These are phyloP conservation scores for Aureobasidium pullulans DNA, from an alignment of 2,329 filamentous ascomycete genomes.

Conservation along the genomic window DNA sequence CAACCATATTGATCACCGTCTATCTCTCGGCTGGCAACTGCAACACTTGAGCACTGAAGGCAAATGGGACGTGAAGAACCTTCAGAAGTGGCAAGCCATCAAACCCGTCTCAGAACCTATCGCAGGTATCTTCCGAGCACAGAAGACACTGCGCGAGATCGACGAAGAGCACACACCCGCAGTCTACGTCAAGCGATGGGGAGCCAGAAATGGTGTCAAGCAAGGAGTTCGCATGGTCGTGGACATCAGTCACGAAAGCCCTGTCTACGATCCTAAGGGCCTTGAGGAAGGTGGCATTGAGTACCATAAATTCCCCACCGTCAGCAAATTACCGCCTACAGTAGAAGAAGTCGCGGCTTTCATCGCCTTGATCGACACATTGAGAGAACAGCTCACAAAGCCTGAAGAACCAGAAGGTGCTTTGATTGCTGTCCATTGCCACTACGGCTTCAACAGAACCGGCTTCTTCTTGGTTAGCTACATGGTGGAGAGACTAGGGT, in stretches of 20 bases:
- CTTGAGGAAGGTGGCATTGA: conserved; percentile 38
- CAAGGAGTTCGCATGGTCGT: conserved; percentile 48
- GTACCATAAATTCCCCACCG: conserved; percentile 77
- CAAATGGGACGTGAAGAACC: conserved; percentile 97
- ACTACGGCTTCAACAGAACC: conserved; percentile 92
- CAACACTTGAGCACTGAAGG: conserved; percentile 81
- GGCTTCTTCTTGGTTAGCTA: conserved; percentile 89
- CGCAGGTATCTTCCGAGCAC: conserved; percentile 70
- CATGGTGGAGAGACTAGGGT: conserved; percentile 72
- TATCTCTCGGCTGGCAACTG: conserved; percentile 84
- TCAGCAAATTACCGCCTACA: conserved; percentile 80
- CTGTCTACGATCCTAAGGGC: conserved; percentile 70
- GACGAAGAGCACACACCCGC: conserved; percentile 74
- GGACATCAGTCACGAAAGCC: conserved; percentile 85
- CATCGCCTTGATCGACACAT: conserved; percentile 48
- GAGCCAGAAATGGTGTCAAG: conserved; percentile 55
- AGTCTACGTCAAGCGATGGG: conserved; percentile 63
- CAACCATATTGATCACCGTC: conserved; percentile 64
- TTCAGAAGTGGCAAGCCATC: conserved; percentile 82
- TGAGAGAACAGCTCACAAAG: conserved; percentile 28
- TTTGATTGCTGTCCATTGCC: conserved; percentile 77
- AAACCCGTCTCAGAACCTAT: conserved; percentile 67
- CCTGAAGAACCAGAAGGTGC: conserved; percentile 32
- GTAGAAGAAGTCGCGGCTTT: conserved; percentile 54
- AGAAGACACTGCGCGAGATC: conserved; percentile 88